phyloP scores from a whole-genome alignment of 2,329 filamentous ascomycete genomes.

The Fusarium sacchari region DNA sequence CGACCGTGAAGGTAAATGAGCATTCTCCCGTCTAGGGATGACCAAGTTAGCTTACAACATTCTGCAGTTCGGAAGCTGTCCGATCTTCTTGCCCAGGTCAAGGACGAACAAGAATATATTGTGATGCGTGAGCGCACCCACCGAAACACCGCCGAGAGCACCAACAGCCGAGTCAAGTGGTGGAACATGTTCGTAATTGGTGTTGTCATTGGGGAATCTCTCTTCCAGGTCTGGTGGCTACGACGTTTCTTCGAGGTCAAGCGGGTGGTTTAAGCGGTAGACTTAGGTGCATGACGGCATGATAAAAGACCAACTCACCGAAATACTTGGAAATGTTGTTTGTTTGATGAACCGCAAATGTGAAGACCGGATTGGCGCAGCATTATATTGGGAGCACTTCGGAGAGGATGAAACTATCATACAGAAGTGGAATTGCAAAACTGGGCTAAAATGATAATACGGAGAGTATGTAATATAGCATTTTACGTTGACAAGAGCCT shows the following conservation, averaged over 20 bases:
- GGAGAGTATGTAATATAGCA: constrained; percentile 34
- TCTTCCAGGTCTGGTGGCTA: constrained; percentile 99
- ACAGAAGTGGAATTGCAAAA: constrained; percentile 24
- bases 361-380: constrained; percentile 37
- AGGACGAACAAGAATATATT: constrained; percentile 98
- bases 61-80: constrained; percentile 79
- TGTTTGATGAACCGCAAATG: constrained; percentile 30
- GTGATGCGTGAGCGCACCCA: constrained; percentile 94
- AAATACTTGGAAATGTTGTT: constrained; percentile 13
- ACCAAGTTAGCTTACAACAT: neutral
- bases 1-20: constrained; percentile 80
- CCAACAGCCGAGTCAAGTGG: constrained; percentile 97
- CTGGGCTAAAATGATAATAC: constrained; percentile 36
- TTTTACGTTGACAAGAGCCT: constrained; percentile 22
- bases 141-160: constrained; percentile 98
- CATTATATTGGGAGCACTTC: constrained; percentile 24
- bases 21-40: neutral
- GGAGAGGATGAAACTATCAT: constrained; percentile 29
- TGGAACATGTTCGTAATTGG: constrained; percentile 98
- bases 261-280: constrained; percentile 64
- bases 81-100: constrained; percentile 89
- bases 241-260: constrained; percentile 96
- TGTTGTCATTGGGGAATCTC: constrained; percentile 87
- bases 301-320: constrained; percentile 1
- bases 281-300: neutral